Conservation (phyloP, 495 filamentous ascomycete species). For the Penicillium taxi region DNA sequence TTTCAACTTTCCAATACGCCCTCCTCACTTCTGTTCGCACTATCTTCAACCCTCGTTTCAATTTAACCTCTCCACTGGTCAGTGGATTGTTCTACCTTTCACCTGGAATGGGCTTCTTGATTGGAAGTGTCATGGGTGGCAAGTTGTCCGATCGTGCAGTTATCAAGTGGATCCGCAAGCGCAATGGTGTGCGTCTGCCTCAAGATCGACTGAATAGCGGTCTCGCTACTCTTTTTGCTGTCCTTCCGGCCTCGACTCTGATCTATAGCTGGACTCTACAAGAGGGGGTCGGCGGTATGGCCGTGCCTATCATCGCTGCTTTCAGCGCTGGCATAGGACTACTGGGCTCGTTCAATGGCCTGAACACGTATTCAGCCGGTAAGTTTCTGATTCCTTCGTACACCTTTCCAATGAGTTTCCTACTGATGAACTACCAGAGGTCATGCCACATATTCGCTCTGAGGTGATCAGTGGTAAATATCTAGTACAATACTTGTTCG, state of each 20-base stretch:
- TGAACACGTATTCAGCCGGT: slow-evolving; percentile 72
- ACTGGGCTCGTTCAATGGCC: slow-evolving; percentile 59
- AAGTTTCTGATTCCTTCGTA: slow-evolving; percentile 34
- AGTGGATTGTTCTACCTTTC: slow-evolving; percentile 70
- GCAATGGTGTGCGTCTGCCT: slow-evolving; percentile 53
- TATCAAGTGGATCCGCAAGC: slow-evolving; percentile 50
- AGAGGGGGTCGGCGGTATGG: slow-evolving; percentile 54
- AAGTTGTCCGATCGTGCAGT: slow-evolving; percentile 60
- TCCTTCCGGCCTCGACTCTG: slow-evolving; percentile 56
- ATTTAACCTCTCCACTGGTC: slow-evolving; percentile 58
- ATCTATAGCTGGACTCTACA: slow-evolving; percentile 67
- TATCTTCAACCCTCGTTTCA: slow-evolving; percentile 65
- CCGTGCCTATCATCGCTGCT: slow-evolving; percentile 58
- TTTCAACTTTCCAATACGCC: slow-evolving; percentile 65
- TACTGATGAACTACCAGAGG: slow-evolving; percentile 19
- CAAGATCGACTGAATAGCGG: slow-evolving; percentile 63
- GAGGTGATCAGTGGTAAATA: slow-evolving; percentile 72
- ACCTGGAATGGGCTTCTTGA: slow-evolving; percentile 60
- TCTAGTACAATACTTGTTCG: slow-evolving; percentile 62
- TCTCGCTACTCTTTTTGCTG: slow-evolving; percentile 51
- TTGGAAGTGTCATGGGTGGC: slow-evolving; percentile 63
- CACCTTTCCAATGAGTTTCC: no score
- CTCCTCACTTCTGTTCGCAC: slow-evolving; percentile 65
- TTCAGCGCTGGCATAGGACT: slow-evolving; percentile 62
- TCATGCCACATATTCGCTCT: slow-evolving; percentile 40